These are phyloP conservation scores for Ephemerocybe angulata DNA, from an alignment of 768 basidiomycete species.

Conservation along the genomic window DNA sequence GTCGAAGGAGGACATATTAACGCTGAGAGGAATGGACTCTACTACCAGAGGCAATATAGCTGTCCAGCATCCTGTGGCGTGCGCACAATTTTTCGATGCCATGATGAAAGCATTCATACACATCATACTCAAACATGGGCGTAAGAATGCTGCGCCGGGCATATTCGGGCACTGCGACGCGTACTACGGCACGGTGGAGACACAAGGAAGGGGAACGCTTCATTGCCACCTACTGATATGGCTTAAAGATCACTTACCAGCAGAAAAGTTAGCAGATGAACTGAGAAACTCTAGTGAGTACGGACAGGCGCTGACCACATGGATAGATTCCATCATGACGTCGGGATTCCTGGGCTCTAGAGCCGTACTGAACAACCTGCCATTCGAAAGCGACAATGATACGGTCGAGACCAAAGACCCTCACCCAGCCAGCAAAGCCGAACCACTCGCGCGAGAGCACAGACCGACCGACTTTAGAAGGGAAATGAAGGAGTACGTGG, in stretches of 20 bases:
- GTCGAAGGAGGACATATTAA: conserved; percentile 10
- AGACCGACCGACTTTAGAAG: background rate
- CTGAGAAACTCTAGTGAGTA: conserved; percentile 3
- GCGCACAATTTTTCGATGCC: too few relatives aligned
- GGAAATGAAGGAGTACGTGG: background rate
- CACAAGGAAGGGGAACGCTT: conserved; percentile 1
- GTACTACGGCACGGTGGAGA: conserved; percentile 14
- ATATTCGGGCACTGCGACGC: conserved; percentile 7
- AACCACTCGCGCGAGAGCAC: background rate
- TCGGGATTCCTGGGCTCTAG: background rate
- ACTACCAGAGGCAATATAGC: conserved; percentile 22
- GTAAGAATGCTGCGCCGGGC: background rate
- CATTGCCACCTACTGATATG: conserved; percentile 15
- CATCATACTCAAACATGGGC: conserved; percentile 11
- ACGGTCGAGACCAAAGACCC: background rate
- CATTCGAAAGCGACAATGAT: background rate
- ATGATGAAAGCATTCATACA: conserved; percentile 16
- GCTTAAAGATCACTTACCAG: conserved; percentile 10
- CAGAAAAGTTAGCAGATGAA: background rate
- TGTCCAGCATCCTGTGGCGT: conserved; percentile 13
- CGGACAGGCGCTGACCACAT: background rate
- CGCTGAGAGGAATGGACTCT: conserved; percentile 19
- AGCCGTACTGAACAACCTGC: background rate
- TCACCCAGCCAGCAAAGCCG: background rate
- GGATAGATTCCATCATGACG: conserved; percentile 12